These are phyloP conservation scores for Saccharomyces hybrid DNA, from an alignment of 1,139 yeast species.

Conservation along the genomic window DNA sequence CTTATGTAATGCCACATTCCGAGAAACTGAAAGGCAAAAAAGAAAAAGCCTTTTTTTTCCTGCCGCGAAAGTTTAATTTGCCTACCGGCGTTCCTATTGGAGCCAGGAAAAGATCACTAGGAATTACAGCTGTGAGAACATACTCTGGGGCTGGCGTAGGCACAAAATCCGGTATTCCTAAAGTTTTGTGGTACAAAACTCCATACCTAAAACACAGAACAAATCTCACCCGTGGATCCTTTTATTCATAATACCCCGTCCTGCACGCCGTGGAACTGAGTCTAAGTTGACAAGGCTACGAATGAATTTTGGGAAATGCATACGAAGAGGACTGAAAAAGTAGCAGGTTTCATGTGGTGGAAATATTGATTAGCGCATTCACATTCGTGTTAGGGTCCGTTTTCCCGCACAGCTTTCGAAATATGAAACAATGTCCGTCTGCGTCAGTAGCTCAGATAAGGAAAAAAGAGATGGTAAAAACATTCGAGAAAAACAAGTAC, in stretches of 20 bases:
- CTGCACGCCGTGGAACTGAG: neutral
- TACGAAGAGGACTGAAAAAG: neutral
- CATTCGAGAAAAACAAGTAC: neutral
- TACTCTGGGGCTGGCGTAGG: neutral
- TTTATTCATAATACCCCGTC: neutral
- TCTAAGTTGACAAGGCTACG: neutral
- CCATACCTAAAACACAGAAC: neutral
- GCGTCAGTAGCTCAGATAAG: neutral
- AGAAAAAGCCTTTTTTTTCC: neutral
- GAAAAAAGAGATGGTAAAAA: neutral
- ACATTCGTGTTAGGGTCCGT: neutral
- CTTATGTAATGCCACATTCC: neutral
- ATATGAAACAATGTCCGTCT: neutral
- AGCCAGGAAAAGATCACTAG: neutral
- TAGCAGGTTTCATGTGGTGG: neutral
- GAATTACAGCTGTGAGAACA: neutral
- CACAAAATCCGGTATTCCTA: neutral
- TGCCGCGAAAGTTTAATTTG: neutral
- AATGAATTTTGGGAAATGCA: neutral
- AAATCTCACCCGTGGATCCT: neutral
- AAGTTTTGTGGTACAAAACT: neutral
- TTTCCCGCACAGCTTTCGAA: neutral
- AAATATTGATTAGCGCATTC: neutral
- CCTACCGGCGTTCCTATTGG: neutral
- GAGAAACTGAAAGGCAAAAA: neutral